phyloP scores from a whole-genome alignment of 2,329 filamentous ascomycete genomes.

The Phialophora verrucosa region DNA sequence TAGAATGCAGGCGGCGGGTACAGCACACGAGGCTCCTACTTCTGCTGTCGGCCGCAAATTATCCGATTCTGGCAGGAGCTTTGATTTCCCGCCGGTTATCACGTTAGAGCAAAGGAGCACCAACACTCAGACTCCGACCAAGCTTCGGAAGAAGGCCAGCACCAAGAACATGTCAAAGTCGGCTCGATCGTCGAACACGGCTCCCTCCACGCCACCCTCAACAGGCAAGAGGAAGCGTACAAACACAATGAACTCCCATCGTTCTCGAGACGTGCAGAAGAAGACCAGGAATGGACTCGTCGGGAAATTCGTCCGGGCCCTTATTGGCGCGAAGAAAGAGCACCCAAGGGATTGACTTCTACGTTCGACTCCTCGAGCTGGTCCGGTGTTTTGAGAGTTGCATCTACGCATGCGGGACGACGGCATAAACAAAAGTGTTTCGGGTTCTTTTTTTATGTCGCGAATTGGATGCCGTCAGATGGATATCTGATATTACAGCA shows the following conservation, averaged over 20 bases:
- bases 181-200: neutral
- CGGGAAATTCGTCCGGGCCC: neutral
- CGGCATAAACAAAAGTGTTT: neutral
- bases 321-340: neutral
- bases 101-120: neutral
- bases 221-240: neutral
- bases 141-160: slow-evolving; percentile 5
- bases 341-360: neutral
- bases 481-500: neutral
- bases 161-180: slow-evolving; percentile 3
- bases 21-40: neutral
- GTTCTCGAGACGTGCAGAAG: neutral
- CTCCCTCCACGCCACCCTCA: neutral
- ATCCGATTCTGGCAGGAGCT: neutral
- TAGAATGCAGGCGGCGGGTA: neutral
- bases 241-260: neutral
- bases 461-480: neutral
- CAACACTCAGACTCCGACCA: neutral
- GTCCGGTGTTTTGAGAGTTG: neutral
- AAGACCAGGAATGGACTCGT: neutral
- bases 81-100: neutral
- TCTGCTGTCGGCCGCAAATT: neutral
- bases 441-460: neutral
- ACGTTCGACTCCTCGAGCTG: neutral
- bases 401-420: neutral